Evolutionary conservation across 208 protist genomes (phyloP).

Genomic region (Acanthamoeba rhysodes): DNA sequence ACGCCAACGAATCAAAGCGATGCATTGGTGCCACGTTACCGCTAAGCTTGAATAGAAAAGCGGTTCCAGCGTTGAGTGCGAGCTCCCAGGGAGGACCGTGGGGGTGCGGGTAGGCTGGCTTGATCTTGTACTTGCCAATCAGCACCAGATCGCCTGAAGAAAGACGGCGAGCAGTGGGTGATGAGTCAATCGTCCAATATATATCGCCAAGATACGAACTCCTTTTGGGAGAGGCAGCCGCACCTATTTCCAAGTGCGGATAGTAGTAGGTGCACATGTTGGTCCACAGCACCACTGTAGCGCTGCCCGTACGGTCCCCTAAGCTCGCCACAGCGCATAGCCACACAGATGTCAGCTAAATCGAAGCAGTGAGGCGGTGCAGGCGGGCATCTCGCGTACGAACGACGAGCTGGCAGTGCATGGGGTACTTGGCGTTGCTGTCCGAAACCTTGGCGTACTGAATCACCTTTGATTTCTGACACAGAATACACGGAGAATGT

Average conservation of each 20-base stretch:
- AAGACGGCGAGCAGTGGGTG: too few species aligned
- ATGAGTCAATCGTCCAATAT: too few species aligned
- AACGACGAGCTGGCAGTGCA: conserved; percentile 30
- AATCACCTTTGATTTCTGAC: conserved; percentile 31
- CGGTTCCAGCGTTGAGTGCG: conserved; percentile 4
- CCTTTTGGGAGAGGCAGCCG: neutral
- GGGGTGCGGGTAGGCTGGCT: conserved; percentile 23
- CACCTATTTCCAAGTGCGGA: conserved; percentile 41
- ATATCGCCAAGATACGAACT: too few species aligned
- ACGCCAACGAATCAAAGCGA: too few species aligned
- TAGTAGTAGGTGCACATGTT: conserved; percentile 68
- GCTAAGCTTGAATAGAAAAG: conserved; percentile 25
- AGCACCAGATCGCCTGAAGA: conserved; percentile 39
- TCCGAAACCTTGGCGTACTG: conserved; percentile 64
- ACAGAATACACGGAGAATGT: neutral
- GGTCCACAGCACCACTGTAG: conserved; percentile 36
- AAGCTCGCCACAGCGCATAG: neutral
- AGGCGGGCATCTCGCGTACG: neutral
- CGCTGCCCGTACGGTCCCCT: conserved; percentile 36
- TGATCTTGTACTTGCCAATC: conserved; percentile 45
- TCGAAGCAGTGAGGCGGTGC: too few species aligned
- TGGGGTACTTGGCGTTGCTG: conserved; percentile 42
- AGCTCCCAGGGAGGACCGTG: conserved; percentile 58
- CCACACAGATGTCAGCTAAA: neutral
- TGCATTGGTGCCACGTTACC: neutral